Evolutionary conservation across 192 early-diverging fungal genomes (phyloP).

Genomic region (Coemansia sp.): DNA sequence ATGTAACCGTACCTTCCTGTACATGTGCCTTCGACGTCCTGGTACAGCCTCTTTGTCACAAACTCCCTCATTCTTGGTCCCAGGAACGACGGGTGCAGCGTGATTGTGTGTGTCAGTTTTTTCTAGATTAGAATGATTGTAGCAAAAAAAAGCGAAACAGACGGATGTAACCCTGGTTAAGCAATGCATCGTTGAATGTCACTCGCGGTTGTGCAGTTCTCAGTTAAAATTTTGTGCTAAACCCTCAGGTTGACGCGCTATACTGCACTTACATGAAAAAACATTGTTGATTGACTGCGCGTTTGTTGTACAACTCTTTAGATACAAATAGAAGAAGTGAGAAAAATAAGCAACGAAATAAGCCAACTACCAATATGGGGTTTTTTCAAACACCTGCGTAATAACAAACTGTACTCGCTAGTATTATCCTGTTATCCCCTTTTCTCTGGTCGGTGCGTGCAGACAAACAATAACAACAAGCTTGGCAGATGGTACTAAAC

Average conservation of each 20-base stretch:
- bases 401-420: not conserved
- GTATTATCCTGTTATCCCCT: not conserved
- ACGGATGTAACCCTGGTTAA: not conserved
- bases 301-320: not conserved
- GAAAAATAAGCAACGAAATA: no score
- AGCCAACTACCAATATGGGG: not conserved
- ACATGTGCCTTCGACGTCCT: constrained; percentile 95
- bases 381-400: not conserved
- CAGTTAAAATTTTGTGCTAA: not conserved
- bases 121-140: constrained; percentile 55
- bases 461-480: not conserved
- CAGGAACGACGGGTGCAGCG: constrained; percentile 90
- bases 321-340: constrained; percentile 1
- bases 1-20: constrained; percentile 92
- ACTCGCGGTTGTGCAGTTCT: not conserved
- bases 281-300: constrained; percentile 21
- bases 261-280: constrained; percentile 43
- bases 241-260: not conserved
- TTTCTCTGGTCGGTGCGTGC: not conserved
- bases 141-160: not conserved
- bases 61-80: constrained; percentile 75
- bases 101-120: constrained; percentile 89
- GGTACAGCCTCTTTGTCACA: constrained; percentile 80
- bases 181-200: not conserved
- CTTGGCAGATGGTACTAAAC: no score